phyloP scores from a whole-genome alignment of 139 green algal species.

The Tetraselmis chui region DNA sequence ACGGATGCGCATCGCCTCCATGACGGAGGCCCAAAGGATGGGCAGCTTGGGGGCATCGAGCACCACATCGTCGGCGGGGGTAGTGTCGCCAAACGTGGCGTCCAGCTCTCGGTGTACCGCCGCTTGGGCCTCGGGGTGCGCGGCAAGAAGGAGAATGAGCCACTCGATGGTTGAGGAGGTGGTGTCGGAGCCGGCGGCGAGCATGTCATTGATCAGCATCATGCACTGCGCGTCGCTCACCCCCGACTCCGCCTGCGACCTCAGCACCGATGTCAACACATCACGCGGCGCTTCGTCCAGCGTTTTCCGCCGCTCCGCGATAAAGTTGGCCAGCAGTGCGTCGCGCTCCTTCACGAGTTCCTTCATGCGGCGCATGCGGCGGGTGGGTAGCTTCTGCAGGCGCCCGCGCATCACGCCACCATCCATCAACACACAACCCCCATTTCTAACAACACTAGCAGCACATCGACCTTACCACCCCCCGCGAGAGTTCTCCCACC shows the following conservation, averaged over 20 bases:
- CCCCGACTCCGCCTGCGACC: neutral
- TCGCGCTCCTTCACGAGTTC: neutral
- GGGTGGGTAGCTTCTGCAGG: neutral
- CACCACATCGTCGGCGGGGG: neutral
- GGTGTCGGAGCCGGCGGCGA: neutral
- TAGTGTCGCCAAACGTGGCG: neutral
- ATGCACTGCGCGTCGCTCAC: neutral
- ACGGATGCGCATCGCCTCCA: neutral
- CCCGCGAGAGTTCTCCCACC: no score
- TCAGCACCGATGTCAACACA: neutral
- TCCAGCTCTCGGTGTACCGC: neutral
- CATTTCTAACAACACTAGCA: no score
- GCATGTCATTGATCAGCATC: neutral
- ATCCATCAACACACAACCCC: no score
- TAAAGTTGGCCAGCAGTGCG: neutral
- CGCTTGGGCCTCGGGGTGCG: neutral
- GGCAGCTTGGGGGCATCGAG: neutral
- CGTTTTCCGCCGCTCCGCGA: no score
- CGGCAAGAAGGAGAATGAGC: neutral
- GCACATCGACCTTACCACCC: no score
- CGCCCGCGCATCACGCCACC: no score
- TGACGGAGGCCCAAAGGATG: neutral
- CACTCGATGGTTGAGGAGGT: neutral
- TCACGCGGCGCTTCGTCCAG: no score
- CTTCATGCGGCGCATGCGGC: neutral